Evolutionary conservation across 2,329 filamentous ascomycete species (phyloP).

Genomic region (Tolypocladium sp.): DNA sequence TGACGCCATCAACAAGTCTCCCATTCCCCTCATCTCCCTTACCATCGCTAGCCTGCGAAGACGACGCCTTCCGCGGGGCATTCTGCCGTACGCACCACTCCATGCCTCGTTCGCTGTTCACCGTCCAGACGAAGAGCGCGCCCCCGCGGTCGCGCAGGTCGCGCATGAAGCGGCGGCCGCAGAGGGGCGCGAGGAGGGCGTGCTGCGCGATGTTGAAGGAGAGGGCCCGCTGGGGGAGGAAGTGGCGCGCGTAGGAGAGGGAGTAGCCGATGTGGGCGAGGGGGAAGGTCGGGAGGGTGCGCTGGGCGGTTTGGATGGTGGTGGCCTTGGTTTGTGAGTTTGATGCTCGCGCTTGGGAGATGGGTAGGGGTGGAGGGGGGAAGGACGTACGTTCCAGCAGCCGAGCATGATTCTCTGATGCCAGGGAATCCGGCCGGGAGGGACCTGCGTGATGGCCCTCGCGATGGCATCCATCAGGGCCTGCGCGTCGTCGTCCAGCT

Average conservation of each 20-base stretch:
- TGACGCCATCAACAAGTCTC: conserved; percentile 77
- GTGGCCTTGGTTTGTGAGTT: conserved; percentile 37
- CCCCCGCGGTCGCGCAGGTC: conserved; percentile 41
- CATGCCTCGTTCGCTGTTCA: conserved; percentile 74
- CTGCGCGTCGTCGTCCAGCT: conserved; percentile 62
- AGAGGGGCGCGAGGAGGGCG: conserved; percentile 56
- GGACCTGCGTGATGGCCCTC: conserved; percentile 48
- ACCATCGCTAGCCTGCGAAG: background rate
- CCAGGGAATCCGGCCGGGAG: conserved; percentile 50
- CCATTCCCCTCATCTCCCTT: too few relatives aligned
- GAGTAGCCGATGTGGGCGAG: conserved; percentile 62
- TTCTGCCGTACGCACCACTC: conserved; percentile 57
- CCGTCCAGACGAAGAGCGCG: conserved; percentile 73
- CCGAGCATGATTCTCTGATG: conserved; percentile 66
- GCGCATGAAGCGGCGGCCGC: conserved; percentile 55
- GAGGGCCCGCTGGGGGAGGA: conserved; percentile 55
- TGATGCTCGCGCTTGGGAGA: background rate
- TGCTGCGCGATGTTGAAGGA: conserved; percentile 71
- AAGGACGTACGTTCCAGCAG: conserved; percentile 59
- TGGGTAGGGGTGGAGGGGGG: background rate
- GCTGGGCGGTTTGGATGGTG: conserved; percentile 55
- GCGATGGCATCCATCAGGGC: conserved; percentile 63
- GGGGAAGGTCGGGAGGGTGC: conserved; percentile 53
- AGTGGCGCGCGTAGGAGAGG: conserved; percentile 58
- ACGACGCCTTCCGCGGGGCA: background rate